Evolutionary conservation across 805 yeast species (phyloP).

Genomic region (Candida awuae): DNA sequence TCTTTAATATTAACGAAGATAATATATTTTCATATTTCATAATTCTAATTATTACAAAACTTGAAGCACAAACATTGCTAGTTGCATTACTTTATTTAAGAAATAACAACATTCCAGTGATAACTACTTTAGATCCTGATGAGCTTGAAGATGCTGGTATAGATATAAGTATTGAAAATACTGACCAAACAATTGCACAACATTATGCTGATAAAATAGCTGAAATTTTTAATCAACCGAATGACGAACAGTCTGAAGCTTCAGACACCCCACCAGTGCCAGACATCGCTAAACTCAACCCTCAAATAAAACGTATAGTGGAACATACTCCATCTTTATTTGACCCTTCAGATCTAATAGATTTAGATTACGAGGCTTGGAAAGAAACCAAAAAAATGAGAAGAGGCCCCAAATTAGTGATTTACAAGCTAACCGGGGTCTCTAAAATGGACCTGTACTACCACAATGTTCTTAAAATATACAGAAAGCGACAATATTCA

Average conservation of each 20-base stretch:
- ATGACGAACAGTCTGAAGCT: slow-evolving; percentile 6
- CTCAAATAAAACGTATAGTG: slow-evolving; percentile 20
- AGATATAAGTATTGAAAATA: neutral
- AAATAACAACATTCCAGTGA: slow-evolving; percentile 7
- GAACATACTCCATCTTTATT: slow-evolving; percentile 29
- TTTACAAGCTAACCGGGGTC: slow-evolving; percentile 55
- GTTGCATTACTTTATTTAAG: slow-evolving; percentile 12
- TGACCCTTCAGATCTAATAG: slow-evolving; percentile 34
- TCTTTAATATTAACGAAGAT: slow-evolving; percentile 8
- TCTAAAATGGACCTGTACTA: slow-evolving; percentile 39
- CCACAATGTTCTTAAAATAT: slow-evolving; percentile 39
- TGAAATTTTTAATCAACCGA: slow-evolving; percentile 5
- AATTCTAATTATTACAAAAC: slow-evolving; percentile 8
- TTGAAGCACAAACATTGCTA: slow-evolving; percentile 15
- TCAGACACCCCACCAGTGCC: slow-evolving; percentile 24
- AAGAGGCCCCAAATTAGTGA: slow-evolving; percentile 26
- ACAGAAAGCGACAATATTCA: slow-evolving; percentile 21
- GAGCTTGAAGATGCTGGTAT: slow-evolving; percentile 6
- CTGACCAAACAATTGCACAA: neutral
- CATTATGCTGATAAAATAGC: neutral
- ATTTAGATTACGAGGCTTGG: slow-evolving; percentile 39
- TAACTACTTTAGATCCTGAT: neutral
- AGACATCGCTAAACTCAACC: slow-evolving; percentile 17
- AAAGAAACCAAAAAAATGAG: slow-evolving; percentile 27
- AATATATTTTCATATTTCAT: slow-evolving; percentile 10